Conservation (phyloP, 305 asterid species). For the Nicotiana rustica region DNA sequence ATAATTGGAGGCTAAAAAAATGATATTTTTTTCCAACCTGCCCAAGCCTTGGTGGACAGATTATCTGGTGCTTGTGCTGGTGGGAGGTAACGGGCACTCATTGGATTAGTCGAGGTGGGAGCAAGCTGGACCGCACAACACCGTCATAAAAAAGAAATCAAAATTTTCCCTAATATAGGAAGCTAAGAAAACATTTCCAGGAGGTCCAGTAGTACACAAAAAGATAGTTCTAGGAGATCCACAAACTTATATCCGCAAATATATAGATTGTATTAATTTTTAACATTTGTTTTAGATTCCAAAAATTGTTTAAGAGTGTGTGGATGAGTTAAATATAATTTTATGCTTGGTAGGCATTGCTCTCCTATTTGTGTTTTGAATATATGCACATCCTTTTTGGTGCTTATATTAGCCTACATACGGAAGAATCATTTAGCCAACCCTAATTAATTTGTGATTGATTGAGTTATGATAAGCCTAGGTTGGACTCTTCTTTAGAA, state of each 20-base stretch:
- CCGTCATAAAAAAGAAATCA: no score
- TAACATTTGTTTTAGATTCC: neutral
- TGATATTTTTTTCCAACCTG: neutral
- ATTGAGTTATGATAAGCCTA: neutral
- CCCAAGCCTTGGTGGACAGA: no score
- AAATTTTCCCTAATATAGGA: neutral
- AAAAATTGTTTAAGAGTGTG: neutral
- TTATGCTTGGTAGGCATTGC: neutral
- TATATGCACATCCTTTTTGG: no score
- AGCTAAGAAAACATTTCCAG: neutral
- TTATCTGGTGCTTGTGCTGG: no score
- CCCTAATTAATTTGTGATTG: neutral
- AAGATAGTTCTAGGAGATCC: neutral
- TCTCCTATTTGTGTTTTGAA: no score
- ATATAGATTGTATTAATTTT: neutral
- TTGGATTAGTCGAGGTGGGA: no score
- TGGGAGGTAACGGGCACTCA: no score
- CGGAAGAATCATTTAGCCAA: neutral
- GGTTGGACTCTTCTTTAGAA: neutral
- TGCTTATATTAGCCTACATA: neutral
- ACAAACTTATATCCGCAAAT: neutral
- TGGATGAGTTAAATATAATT: neutral
- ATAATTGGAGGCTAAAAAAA: neutral
- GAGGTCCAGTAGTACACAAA: neutral
- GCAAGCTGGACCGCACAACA: no score